Base-by-base conservation (phyloP, 2,329 filamentous ascomycete species). In the Fusarium armeniacum region DNA sequence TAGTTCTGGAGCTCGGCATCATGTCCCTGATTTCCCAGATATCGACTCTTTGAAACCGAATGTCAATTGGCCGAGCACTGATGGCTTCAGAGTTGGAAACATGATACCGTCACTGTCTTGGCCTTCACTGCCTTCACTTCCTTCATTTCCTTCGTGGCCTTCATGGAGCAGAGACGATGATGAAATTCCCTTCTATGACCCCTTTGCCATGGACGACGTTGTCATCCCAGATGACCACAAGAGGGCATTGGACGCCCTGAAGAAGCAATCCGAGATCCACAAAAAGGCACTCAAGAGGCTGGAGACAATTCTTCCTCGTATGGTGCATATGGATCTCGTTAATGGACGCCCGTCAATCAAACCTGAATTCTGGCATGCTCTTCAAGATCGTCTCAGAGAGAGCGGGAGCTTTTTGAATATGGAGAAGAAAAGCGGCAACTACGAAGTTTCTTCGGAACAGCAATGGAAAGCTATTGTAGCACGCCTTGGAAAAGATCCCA, bases 341-440 rank as follows among this genome's bases (percentile, higher is more conserved):
- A 77, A 86, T 32, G 90, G 89, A 16, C 82, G 84, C 12, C 78
- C 82, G 0, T 78, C 85, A 24, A 85, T 93, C 18, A 80, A 86
- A 0, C 82, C 87, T 26, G 84, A 88, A 4, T 91, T 93, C 63
- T 93, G 88, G 86, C 82, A 87, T 58, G 90, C 90, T 0, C 76
- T 93, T 11, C 81, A 83, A 26, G 84, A 86, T 55, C 82, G 85
- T 59, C 84, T 91, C 49, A 80, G 79, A 22, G 76, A 80, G 2
- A 86, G 87, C 44, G 79, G 80, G 3, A 78, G 80, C 32, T 81
- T 88, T 40, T 75, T 87, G 38, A 83, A 80, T 5, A 71, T 87
- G 5, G 80, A 85, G 36, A 80, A 81, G 32, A 76, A 78, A 5
- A 75, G 77, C 4, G 73, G 81, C 18, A 76, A 81, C 24, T 79